These are phyloP conservation scores for Lactarius evosmus DNA, from an alignment of 768 basidiomycete genomes.

Conservation along the genomic window DNA sequence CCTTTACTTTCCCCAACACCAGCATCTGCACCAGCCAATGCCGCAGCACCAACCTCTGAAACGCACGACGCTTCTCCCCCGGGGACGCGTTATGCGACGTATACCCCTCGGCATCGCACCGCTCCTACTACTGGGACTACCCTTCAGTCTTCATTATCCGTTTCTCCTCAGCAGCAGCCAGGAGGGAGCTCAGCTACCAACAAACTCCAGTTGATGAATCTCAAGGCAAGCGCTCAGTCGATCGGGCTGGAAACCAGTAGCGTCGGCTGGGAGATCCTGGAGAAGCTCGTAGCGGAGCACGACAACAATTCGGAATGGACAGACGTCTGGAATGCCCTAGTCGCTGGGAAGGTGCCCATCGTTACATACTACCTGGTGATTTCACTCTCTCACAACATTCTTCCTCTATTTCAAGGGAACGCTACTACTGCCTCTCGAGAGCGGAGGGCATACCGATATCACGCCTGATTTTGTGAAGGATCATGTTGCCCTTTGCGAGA, in stretches of 20 bases:
- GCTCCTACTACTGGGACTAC: constrained; percentile 45
- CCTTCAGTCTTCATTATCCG: constrained; percentile 40
- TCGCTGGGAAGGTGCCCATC: constrained; percentile 57
- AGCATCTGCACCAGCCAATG: constrained; percentile 33
- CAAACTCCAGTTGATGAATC: constrained; percentile 66
- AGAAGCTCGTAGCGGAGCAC: constrained; percentile 56
- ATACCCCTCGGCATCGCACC: constrained; percentile 68
- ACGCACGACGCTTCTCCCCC: constrained; percentile 26
- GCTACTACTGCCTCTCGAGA: constrained; percentile 71
- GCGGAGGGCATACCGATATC: constrained; percentile 50
- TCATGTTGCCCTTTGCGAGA: constrained; percentile 70
- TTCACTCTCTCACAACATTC: neutral
- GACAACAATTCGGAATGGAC: constrained; percentile 60
- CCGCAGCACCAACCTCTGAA: constrained; percentile 21
- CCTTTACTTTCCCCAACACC: constrained; percentile 55
- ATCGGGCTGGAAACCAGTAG: constrained; percentile 62
- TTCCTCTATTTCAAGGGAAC: constrained; percentile 53
- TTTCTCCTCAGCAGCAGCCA: constrained; percentile 43
- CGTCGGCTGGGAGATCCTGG: constrained; percentile 75
- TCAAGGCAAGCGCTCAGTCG: constrained; percentile 68
- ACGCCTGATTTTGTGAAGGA: constrained; percentile 78
- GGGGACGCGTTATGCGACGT: constrained; percentile 62
- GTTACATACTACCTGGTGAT: neutral
- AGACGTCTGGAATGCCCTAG: constrained; percentile 63
- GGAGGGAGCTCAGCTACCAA: constrained; percentile 56